A percentile compares a stretch with the other conserved stretches of the same genome.
Evolutionary conservation across 108 stramenopile genomes (phyloP).

Genomic region (Fragilaria radians): DNA sequence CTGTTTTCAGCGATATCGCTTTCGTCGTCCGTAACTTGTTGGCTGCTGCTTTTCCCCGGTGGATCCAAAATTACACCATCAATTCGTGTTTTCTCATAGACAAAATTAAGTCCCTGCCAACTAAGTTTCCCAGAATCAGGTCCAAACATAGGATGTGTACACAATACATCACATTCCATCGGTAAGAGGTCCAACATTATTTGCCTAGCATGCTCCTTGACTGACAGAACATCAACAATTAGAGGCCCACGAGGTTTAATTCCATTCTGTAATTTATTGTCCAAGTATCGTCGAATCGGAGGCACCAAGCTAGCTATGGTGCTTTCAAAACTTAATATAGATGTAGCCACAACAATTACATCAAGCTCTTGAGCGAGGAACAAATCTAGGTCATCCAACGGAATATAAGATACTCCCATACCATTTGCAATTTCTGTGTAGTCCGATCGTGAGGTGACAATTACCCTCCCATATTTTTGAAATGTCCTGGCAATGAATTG

Average conservation of each 20-base stretch:
- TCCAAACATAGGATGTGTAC: slow-evolving; percentile 99
- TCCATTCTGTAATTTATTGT: slow-evolving; percentile 10
- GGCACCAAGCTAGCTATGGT: slow-evolving; percentile 51
- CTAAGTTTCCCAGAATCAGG: slow-evolving; percentile 85
- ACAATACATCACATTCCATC: slow-evolving; percentile 83
- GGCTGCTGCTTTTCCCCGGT: slow-evolving; percentile 23
- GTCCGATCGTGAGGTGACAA: slow-evolving; percentile 60
- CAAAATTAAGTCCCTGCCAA: slow-evolving; percentile 93
- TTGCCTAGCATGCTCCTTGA: slow-evolving; percentile 92
- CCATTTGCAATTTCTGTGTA: slow-evolving; percentile 64
- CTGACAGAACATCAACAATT: slow-evolving; percentile 94
- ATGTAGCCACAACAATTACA: slow-evolving; percentile 74
- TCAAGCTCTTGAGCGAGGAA: slow-evolving; percentile 65
- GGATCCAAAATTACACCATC: slow-evolving; percentile 42
- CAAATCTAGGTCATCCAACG: slow-evolving; percentile 46
- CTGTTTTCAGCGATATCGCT: slow-evolving; percentile 68
- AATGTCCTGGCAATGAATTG: slow-evolving; percentile 91
- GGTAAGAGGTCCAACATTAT: slow-evolving; percentile 82
- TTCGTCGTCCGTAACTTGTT: too few species aligned
- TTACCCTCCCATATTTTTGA: slow-evolving; percentile 39
- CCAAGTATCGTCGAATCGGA: slow-evolving; percentile 9
- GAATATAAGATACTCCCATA: slow-evolving; percentile 66
- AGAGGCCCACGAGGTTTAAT: slow-evolving; percentile 67
- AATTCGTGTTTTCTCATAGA: slow-evolving; percentile 91
- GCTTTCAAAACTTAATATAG: slow-evolving; percentile 83